These are phyloP conservation scores for Scedosporium minutisporum DNA, from an alignment of 2,329 filamentous ascomycete species.

Conservation along the genomic window DNA sequence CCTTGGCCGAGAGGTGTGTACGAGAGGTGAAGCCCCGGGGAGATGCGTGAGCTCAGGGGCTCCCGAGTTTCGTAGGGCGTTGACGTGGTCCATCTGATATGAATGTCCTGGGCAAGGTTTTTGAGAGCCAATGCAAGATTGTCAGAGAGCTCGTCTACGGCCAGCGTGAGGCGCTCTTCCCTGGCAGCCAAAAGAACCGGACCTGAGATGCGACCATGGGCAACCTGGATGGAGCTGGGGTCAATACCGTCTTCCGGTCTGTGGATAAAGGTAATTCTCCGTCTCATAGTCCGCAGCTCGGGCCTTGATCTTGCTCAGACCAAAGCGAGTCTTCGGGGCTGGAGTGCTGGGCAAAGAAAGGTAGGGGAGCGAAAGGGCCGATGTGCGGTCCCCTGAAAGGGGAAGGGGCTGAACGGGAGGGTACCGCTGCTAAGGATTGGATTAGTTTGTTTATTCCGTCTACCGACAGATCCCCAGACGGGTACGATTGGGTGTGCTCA, in stretches of 20 bases:
- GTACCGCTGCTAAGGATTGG: background rate
- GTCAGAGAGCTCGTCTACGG: conserved; percentile 61
- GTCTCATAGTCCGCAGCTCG: conserved; percentile 46
- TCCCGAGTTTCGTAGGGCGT: conserved; percentile 46
- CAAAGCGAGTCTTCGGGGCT: background rate
- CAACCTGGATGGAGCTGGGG: conserved; percentile 51
- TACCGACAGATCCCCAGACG: background rate
- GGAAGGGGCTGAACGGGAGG: background rate
- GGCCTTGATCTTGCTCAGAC: background rate
- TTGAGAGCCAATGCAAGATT: conserved; percentile 55
- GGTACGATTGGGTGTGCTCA: background rate
- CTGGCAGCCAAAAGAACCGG: conserved; percentile 55
- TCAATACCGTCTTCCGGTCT: conserved; percentile 54
- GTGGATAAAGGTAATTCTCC: conserved; percentile 72
- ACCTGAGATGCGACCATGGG: conserved; percentile 42
- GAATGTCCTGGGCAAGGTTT: conserved; percentile 56
- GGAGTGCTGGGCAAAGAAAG: background rate
- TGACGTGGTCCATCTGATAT: conserved; percentile 68
- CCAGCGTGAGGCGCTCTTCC: conserved; percentile 70
- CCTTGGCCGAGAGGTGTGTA: conserved; percentile 45
- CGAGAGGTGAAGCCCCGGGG: conserved; percentile 74
- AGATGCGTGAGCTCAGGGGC: conserved; percentile 65
- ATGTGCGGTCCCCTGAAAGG: conserved; percentile 3
- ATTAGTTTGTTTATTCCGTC: background rate
- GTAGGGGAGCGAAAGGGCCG: background rate